Percentiles rank a stretch among this genome's conserved stretches.
These are phyloP conservation scores for Brassica incana DNA, from an alignment of 345 rosid species.

Conservation along the genomic window DNA sequence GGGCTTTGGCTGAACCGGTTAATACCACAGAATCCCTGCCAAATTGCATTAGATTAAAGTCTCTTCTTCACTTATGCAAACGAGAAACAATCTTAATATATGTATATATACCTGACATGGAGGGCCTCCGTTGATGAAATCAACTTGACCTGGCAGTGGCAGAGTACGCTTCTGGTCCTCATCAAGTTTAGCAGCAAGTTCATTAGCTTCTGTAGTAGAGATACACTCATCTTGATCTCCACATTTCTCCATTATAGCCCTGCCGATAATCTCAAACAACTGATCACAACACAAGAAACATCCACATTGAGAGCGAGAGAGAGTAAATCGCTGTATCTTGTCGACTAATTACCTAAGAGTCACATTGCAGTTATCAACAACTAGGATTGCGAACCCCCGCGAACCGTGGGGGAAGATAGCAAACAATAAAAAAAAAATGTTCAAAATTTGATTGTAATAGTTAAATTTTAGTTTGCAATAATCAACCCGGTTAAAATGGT, in stretches of 20 bases:
- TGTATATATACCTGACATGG: constrained; percentile 75
- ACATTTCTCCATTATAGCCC: constrained; percentile 79
- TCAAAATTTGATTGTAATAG: no score
- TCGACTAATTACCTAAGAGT: constrained; percentile 53
- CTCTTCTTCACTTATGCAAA: background rate
- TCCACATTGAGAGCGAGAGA: background rate
- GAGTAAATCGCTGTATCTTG: constrained; percentile 2
- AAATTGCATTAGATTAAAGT: constrained; percentile 3
- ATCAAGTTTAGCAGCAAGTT: constrained; percentile 41
- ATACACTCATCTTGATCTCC: constrained; percentile 84
- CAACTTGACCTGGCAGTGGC: constrained; percentile 72
- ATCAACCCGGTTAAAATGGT: no score
- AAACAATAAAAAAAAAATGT: no score
- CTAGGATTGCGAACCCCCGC: no score
- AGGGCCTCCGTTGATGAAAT: constrained; percentile 95
- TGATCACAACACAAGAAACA: constrained; percentile 17
- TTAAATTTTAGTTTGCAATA: no score
- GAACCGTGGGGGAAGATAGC: no score
- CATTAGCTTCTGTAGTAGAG: constrained; percentile 71
- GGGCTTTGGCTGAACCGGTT: constrained; percentile 76
- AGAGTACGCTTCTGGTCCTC: constrained; percentile 42
- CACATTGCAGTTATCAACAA: constrained; percentile 79
- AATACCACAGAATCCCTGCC: constrained; percentile 95
- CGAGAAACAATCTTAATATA: no score
- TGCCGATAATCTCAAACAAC: constrained; percentile 34